Conservation (phyloP, 2,329 filamentous ascomycete genomes). For the Aureobasidium mangrovei region DNA sequence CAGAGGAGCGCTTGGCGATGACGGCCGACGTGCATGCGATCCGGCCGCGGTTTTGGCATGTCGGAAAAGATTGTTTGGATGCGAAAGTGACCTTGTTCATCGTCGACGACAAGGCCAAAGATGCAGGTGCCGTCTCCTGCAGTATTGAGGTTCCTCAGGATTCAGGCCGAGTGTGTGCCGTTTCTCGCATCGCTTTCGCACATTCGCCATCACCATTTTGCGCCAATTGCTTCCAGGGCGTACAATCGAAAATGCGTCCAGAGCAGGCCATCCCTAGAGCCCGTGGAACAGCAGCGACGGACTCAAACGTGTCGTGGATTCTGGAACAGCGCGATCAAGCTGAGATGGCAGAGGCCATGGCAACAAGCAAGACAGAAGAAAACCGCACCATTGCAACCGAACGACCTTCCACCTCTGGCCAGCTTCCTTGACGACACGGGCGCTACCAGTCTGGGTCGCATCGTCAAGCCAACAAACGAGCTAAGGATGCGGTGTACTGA, state of each 20-base stretch:
- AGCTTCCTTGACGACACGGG: constrained; percentile 49
- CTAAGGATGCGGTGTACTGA: constrained; percentile 86
- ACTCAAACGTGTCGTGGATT: not conserved
- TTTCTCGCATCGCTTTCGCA: constrained; percentile 12
- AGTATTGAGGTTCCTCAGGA: constrained; percentile 16
- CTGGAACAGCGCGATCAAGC: not conserved
- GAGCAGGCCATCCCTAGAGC: not conserved
- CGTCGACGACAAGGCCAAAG: not conserved
- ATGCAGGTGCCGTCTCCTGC: constrained; percentile 16
- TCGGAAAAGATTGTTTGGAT: not conserved
- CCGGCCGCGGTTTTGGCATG: not conserved
- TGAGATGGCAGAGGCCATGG: constrained; percentile 8
- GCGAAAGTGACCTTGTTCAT: not conserved
- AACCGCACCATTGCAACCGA: constrained; percentile 1
- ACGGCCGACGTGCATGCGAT: no score
- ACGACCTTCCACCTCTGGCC: constrained; percentile 40
- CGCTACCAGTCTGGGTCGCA: constrained; percentile 48
- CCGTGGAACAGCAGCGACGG: not conserved
- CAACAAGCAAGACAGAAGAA: constrained; percentile 1
- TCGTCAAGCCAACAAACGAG: constrained; percentile 73
- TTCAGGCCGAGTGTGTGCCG: constrained; percentile 15
- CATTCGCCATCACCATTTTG: not conserved
- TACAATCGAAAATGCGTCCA: not conserved
- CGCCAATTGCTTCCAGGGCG: not conserved
- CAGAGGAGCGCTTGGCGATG: no score